These are phyloP conservation scores for Mycena rebaudengoi DNA, from an alignment of 768 basidiomycete species.

Conservation along the genomic window DNA sequence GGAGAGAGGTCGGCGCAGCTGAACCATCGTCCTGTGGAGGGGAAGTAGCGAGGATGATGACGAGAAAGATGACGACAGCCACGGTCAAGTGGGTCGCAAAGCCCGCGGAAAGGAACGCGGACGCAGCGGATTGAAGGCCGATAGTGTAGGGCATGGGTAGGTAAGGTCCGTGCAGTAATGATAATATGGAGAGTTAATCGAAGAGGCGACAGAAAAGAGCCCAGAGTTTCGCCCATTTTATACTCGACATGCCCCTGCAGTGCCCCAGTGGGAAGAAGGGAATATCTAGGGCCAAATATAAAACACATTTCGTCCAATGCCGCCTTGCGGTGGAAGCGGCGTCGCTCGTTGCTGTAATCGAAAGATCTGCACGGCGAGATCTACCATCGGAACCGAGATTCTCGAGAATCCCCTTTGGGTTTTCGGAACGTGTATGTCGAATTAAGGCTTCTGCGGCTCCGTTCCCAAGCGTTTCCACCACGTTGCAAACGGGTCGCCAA, in stretches of 20 bases:
- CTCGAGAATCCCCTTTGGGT: too few species aligned
- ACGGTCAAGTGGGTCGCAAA: constrained; percentile 57
- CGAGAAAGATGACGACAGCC: constrained; percentile 55
- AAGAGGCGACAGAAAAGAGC: constrained; percentile 34
- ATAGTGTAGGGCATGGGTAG: constrained; percentile 58
- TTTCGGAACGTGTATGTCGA: too few species aligned
- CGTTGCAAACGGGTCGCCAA: constrained; percentile 12
- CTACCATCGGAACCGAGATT: constrained; percentile 23
- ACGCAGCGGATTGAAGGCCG: constrained; percentile 57
- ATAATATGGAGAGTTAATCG: constrained; percentile 18
- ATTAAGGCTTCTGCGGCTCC: constrained; percentile 6
- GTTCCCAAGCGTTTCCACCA: too few species aligned
- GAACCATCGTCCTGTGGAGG: constrained; percentile 56
- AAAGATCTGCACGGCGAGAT: constrained; percentile 20
- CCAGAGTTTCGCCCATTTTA: constrained; percentile 21
- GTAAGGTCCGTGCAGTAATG: constrained; percentile 12
- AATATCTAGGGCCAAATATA: constrained; percentile 24
- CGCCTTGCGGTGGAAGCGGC: constrained; percentile 6
- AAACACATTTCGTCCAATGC: constrained; percentile 12
- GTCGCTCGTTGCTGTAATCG: constrained; percentile 18
- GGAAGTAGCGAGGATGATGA: constrained; percentile 54
- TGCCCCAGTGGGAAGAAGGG: constrained; percentile 17
- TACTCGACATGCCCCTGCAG: constrained; percentile 18
- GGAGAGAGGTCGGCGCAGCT: constrained; percentile 64
- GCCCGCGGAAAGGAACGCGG: constrained; percentile 60